phyloP scores from a whole-genome alignment of 441 rosid genomes.

The Corymbia calophylla region DNA sequence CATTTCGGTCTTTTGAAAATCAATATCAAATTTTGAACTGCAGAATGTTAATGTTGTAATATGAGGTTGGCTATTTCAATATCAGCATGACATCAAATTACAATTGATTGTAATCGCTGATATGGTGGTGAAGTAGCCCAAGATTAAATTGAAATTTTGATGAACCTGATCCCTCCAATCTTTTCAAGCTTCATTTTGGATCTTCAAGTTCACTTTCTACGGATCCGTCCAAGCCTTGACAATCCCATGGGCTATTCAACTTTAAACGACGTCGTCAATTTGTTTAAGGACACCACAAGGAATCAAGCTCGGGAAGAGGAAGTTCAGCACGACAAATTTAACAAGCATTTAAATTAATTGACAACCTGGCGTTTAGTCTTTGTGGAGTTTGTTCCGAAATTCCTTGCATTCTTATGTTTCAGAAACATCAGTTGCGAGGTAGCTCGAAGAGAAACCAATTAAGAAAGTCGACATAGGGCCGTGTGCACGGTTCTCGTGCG shows the following conservation, averaged over 20 bases:
- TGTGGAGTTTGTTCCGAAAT: too few relatives aligned
- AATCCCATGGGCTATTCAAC: too few relatives aligned
- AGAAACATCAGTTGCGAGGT: neutral
- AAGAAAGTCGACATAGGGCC: neutral
- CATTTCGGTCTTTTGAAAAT: neutral
- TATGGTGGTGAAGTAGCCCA: neutral
- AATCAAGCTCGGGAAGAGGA: too few relatives aligned
- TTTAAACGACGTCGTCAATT: too few relatives aligned
- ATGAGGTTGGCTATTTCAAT: neutral
- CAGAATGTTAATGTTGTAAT: too few relatives aligned
- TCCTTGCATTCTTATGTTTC: neutral
- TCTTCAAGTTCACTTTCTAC: too few relatives aligned
- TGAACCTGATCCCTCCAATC: neutral
- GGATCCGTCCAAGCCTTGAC: too few relatives aligned
- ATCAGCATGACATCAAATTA: neutral
- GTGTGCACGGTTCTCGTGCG: fast-evolving
- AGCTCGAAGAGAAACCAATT: neutral
- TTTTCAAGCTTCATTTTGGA: neutral
- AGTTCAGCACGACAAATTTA: too few relatives aligned
- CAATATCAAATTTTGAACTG: neutral
- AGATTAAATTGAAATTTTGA: neutral
- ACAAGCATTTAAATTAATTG: too few relatives aligned
- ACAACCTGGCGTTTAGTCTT: too few relatives aligned
- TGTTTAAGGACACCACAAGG: too few relatives aligned
- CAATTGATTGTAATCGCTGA: neutral